These are phyloP conservation scores for Hirsutella rhossiliensis DNA, from an alignment of 2,329 filamentous ascomycete genomes.

Conservation along the genomic window DNA sequence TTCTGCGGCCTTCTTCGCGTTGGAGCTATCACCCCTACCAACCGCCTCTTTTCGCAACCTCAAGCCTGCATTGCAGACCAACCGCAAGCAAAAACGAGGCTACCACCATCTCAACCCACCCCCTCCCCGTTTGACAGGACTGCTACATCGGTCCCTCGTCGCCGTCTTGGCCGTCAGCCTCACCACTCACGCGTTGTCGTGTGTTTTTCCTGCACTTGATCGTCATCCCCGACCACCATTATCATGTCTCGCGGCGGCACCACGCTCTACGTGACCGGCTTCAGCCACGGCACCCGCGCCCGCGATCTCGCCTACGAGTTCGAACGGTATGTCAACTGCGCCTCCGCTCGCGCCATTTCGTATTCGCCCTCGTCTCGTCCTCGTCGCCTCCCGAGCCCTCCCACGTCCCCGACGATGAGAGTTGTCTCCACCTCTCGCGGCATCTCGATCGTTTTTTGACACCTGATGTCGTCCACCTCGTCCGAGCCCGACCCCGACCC, in stretches of 20 bases:
- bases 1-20: conserved; percentile 4
- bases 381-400: conserved; percentile 11
- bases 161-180: neutral
- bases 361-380: conserved; percentile 19
- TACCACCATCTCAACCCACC: neutral
- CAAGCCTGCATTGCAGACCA: neutral
- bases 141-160: conserved; percentile 1
- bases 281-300: conserved; percentile 95
- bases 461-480: conserved; percentile 9
- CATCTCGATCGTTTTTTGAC: conserved; percentile 11
- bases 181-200: neutral
- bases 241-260: conserved; percentile 86
- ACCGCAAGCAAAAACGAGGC: neutral
- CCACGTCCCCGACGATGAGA: conserved; percentile 31
- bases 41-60: neutral
- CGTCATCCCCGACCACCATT: conserved; percentile 1
- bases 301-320: conserved; percentile 99
- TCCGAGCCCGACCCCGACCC: conserved; percentile 6
- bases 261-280: conserved; percentile 97
- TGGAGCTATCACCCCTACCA: neutral
- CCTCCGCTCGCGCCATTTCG: conserved; percentile 19
- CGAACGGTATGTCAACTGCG: conserved; percentile 89
- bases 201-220: neutral
- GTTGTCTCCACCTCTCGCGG: conserved; percentile 9
- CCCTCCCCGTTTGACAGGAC: neutral